Conservation (phyloP, 2,329 filamentous ascomycete genomes). For the Rutstroemia sydowiana region DNA sequence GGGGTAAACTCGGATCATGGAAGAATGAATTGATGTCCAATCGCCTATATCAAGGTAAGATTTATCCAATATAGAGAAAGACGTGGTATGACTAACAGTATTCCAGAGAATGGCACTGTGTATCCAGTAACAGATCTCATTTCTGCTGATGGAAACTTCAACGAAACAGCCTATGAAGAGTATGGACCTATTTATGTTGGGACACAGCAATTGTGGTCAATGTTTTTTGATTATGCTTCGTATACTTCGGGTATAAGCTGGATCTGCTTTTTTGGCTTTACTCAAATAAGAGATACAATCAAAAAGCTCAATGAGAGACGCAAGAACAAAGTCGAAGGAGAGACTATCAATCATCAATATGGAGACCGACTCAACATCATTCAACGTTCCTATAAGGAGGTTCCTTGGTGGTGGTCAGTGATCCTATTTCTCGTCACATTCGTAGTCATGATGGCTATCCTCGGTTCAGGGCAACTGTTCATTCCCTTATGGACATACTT, state of each 20-base stretch:
- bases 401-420: constrained; percentile 52
- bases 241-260: constrained; percentile 51
- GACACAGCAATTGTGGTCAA: constrained; percentile 48
- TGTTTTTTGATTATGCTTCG: constrained; percentile 55
- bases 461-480: constrained; percentile 45
- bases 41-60: constrained; percentile 41
- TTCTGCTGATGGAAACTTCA: constrained; percentile 28
- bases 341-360: constrained; percentile 46
- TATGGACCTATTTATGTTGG: constrained; percentile 51
- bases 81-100: not conserved
- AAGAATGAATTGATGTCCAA: constrained; percentile 52
- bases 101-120: constrained; percentile 27
- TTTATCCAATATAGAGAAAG: not conserved
- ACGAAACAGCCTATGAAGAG: constrained; percentile 37
- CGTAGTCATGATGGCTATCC: constrained; percentile 42
- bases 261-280: constrained; percentile 48
- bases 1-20: constrained; percentile 45
- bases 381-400: constrained; percentile 49
- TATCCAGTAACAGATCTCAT: constrained; percentile 33
- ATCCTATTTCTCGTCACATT: constrained; percentile 43
- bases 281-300: constrained; percentile 39
- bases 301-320: constrained; percentile 36
- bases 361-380: constrained; percentile 52
- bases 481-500: constrained; percentile 55
- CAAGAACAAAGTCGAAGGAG: constrained; percentile 26